A percentile compares a stretch with the other conserved stretches of the same genome.
Evolutionary conservation across 306 rosid species (phyloP).

Genomic region (Prunus salicina): DNA sequence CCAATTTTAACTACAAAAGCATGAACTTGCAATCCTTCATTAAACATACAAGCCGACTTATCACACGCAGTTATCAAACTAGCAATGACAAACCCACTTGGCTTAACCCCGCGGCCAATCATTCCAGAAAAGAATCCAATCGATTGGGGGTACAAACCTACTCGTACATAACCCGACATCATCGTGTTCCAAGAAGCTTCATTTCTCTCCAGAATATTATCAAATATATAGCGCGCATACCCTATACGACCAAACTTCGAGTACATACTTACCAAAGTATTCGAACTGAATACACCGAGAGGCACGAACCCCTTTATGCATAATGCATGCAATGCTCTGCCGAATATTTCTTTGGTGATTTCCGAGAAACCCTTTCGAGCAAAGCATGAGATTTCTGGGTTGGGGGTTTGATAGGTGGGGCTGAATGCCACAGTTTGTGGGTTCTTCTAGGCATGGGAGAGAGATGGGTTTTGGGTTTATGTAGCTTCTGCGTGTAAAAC

Average conservation of each 20-base stretch:
- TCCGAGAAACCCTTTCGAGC: slow-evolving; percentile 69
- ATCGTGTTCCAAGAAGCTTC: slow-evolving; percentile 91
- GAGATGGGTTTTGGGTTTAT: slow-evolving; percentile 20
- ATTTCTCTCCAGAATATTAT: slow-evolving; percentile 54
- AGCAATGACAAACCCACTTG: slow-evolving; percentile 63
- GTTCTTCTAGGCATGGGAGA: slow-evolving; percentile 38
- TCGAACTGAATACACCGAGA: slow-evolving; percentile 46
- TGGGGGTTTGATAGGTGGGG: slow-evolving; percentile 37
- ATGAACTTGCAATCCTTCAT: slow-evolving; percentile 74
- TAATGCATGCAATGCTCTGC: slow-evolving; percentile 67
- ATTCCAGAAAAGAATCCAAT: slow-evolving; percentile 56
- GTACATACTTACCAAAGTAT: slow-evolving; percentile 74
- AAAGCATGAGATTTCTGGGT: slow-evolving; percentile 64
- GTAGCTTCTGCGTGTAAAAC: slow-evolving; percentile 22
- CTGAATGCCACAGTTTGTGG: slow-evolving; percentile 23
- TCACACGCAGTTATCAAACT: slow-evolving; percentile 79
- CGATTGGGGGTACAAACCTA: slow-evolving; percentile 45
- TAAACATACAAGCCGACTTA: slow-evolving; percentile 59
- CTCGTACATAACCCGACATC: slow-evolving; percentile 77
- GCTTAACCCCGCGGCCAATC: slow-evolving; percentile 35
- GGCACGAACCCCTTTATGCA: slow-evolving; percentile 55
- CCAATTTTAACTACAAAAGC: slow-evolving; percentile 61
- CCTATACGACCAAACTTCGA: slow-evolving; percentile 47
- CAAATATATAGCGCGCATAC: slow-evolving; percentile 58
- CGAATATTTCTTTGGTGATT: slow-evolving; percentile 50